Conservation (phyloP, 2,329 filamentous ascomycete species). For the Boeremia lycopersici region DNA sequence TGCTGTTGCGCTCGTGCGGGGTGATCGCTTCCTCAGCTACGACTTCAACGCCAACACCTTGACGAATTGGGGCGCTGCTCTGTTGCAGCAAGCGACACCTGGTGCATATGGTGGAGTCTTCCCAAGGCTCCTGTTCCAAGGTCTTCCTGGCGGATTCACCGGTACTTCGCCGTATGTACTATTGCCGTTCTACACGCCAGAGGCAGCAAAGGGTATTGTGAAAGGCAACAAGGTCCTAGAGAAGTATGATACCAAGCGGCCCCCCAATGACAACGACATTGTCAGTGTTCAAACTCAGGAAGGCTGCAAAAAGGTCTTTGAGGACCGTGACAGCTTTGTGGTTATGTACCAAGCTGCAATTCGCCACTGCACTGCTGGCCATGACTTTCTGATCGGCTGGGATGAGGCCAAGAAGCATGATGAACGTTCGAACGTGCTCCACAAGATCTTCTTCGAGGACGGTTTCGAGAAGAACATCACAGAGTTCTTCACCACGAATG, state of each 20-base stretch:
- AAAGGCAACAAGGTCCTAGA: slow-evolving; percentile 54
- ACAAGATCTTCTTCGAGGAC: slow-evolving; percentile 63
- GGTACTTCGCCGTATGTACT: slow-evolving; percentile 57
- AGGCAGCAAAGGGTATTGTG: slow-evolving; percentile 55
- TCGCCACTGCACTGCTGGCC: slow-evolving; percentile 64
- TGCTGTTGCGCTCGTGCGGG: slow-evolving; percentile 74
- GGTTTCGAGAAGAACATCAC: slow-evolving; percentile 71
- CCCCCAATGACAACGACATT: slow-evolving; percentile 50
- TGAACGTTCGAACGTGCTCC: slow-evolving; percentile 47
- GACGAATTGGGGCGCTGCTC: slow-evolving; percentile 57
- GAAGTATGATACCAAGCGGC: slow-evolving; percentile 54
- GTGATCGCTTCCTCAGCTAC: slow-evolving; percentile 75
- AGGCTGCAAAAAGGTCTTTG: slow-evolving; percentile 57
- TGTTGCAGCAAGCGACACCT: slow-evolving; percentile 46
- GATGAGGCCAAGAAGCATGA: slow-evolving; percentile 47
- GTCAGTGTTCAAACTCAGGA: slow-evolving; percentile 57
- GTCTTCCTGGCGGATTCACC: slow-evolving; percentile 55
- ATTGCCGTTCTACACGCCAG: slow-evolving; percentile 59
- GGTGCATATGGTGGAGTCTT: slow-evolving; percentile 57
- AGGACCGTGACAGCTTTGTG: slow-evolving; percentile 57
- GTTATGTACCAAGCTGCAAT: slow-evolving; percentile 62
- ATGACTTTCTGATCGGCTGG: slow-evolving; percentile 61
- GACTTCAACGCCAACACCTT: slow-evolving; percentile 60
- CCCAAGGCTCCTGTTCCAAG: slow-evolving; percentile 51
- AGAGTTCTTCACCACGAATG: slow-evolving; percentile 60